Percentiles rank a stretch among this genome's conserved stretches.
Evolutionary conservation across 306 rosid species (phyloP).

Genomic region (Abrus pulchellus): DNA sequence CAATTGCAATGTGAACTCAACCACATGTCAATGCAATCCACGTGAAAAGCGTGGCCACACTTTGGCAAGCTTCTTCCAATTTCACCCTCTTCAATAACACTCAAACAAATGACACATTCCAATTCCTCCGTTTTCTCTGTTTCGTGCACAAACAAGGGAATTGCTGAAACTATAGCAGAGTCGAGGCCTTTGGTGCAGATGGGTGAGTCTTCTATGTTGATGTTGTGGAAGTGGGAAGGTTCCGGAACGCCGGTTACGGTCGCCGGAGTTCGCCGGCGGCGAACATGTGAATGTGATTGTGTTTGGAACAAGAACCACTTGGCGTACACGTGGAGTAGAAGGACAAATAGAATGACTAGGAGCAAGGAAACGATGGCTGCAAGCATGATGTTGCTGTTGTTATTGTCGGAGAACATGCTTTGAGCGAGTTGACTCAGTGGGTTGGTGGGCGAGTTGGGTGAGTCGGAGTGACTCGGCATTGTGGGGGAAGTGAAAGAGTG

Average conservation of each 20-base stretch:
- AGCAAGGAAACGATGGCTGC: conserved; percentile 83
- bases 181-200: conserved; percentile 75
- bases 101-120: conserved; percentile 87
- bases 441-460: conserved; percentile 34
- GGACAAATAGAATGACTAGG: conserved; percentile 86
- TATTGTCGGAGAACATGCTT: conserved; percentile 66
- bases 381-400: conserved; percentile 72
- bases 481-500: neutral
- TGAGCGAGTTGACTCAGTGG: conserved; percentile 58
- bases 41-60: conserved; percentile 82
- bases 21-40: conserved; percentile 96
- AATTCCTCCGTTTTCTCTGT: conserved; percentile 30
- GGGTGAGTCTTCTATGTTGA: conserved; percentile 49
- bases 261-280: conserved; percentile 51
- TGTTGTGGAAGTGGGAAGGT: conserved; percentile 57
- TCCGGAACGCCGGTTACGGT: conserved; percentile 54
- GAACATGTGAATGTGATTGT: conserved; percentile 20
- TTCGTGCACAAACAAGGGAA: conserved; percentile 66
- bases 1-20: conserved; percentile 76
- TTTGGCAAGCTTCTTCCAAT: conserved; percentile 71
- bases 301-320: conserved; percentile 75
- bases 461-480: conserved; percentile 52
- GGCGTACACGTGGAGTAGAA: conserved; percentile 90
- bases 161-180: conserved; percentile 55
- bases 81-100: conserved; percentile 72